Base-by-base conservation (phyloP, 805 yeast species). In the Wickerhamiella shivajii region DNA sequence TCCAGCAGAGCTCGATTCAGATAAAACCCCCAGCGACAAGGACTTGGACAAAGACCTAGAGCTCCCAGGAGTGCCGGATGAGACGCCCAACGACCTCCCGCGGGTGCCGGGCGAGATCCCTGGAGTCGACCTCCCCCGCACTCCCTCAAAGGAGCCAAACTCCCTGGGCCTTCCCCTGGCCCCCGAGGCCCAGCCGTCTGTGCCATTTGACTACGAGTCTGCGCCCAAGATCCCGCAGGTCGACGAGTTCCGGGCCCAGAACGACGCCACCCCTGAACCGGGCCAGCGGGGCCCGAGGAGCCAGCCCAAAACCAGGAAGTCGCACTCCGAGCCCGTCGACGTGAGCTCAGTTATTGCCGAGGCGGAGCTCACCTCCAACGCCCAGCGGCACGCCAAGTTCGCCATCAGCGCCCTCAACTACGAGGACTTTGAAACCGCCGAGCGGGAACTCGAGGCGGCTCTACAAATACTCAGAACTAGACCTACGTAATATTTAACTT, bases 361-460 rank as follows among this genome's bases (percentile, higher is more conserved):
- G 24, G 57, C 60, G 1, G 57, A 60, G 23, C 38, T 58, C 2
- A 50, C 63, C 2, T 43, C 51, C 3, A 38, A 45, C 4, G 71
- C 76, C 2, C 72, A 71, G 45, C 75, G 74, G 45, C 75, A 69
- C 39, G 76, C 83, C 38, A 69, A 67, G 43, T 76, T 68, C 47
- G 84, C 81, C n/a, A 64, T 74, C 8, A 73, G 80, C 8, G 83
- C 85, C 1, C 60, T 76, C 22, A 72, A 71, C 47, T 77, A 74
- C 47, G 85, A 77, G 44, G 85, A 76, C 40, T 51, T 64, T 6
- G 55, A 44, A n/a, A 77, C 84, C 0, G 85, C 84, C 3, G 61
- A 71, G 31, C 45, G 45, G 6, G 77, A 75, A 50, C 56, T 75
- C 21, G 44, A 54, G 19, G 51, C 59, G 24, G 77, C 78, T 0